phyloP scores from a whole-genome alignment of 2,329 filamentous ascomycete species.

The Cladophialophora yegresii region DNA sequence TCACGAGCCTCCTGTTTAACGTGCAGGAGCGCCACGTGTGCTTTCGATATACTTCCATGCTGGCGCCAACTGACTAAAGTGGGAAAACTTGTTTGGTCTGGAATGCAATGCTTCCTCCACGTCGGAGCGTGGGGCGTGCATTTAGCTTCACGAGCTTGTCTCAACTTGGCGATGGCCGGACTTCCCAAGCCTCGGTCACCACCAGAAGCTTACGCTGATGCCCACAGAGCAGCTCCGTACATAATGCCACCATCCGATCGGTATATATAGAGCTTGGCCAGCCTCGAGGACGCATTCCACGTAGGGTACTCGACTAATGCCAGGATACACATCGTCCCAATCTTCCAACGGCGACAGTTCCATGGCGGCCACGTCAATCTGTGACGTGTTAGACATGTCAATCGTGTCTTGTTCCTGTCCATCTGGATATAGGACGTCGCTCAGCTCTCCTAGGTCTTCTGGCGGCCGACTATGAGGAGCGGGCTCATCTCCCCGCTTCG shows the following conservation, averaged over 20 bases:
- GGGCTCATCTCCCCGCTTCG: slow-evolving; percentile 51
- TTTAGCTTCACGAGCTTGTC: neutral
- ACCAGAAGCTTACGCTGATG: slow-evolving; percentile 98
- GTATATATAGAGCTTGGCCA: slow-evolving; percentile 86
- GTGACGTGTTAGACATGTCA: slow-evolving; percentile 90
- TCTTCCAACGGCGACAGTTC: slow-evolving; percentile 55
- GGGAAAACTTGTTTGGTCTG: neutral
- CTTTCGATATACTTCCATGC: neutral
- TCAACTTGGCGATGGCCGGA: neutral
- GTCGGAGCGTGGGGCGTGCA: neutral
- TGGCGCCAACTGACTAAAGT: neutral
- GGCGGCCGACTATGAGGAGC: slow-evolving; percentile 29
- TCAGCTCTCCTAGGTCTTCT: slow-evolving; percentile 1
- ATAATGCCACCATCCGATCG: slow-evolving; percentile 98
- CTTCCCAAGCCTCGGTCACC: slow-evolving; percentile 46
- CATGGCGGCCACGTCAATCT: slow-evolving; percentile 71
- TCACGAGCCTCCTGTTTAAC: neutral
- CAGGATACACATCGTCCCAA: slow-evolving; percentile 53
- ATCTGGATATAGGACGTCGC: slow-evolving; percentile 22
- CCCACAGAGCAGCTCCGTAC: slow-evolving; percentile 81
- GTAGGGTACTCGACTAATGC: slow-evolving; percentile 64
- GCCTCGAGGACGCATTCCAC: slow-evolving; percentile 74
- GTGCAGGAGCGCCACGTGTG: slow-evolving; percentile 5
- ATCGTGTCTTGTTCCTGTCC: slow-evolving; percentile 63
- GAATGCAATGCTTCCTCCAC: neutral